These are phyloP conservation scores for Cadophora sp. DNA, from an alignment of 2,329 filamentous ascomycete genomes.

Conservation along the genomic window DNA sequence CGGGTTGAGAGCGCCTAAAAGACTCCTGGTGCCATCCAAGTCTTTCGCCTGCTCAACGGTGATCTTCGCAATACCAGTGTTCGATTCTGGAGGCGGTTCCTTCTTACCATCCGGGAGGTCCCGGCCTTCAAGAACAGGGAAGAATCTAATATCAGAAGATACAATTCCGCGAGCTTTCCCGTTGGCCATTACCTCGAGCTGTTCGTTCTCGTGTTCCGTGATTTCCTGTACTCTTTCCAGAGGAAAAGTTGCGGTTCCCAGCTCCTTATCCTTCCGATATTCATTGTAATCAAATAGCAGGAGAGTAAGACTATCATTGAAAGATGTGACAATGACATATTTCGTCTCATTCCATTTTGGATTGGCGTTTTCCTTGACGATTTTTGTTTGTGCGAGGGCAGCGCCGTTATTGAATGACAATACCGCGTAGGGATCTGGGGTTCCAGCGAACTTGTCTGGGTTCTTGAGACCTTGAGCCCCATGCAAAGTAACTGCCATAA, in stretches of 20 bases:
- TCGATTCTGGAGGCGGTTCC: conserved; percentile 84
- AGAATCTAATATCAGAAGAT: conserved; percentile 87
- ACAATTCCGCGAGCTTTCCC: conserved; percentile 85
- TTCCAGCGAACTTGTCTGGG: conserved; percentile 89
- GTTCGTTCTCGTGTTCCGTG: conserved; percentile 80
- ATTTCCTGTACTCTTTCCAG: conserved; percentile 83
- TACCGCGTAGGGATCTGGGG: conserved; percentile 86
- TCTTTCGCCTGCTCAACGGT: conserved; percentile 97
- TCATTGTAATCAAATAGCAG: conserved; percentile 94
- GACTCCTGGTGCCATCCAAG: conserved; percentile 87
- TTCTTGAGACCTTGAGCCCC: conserved; percentile 94
- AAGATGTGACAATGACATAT: conserved; percentile 91
- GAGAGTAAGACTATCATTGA: conserved; percentile 86
- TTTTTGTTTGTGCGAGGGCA: conserved; percentile 88
- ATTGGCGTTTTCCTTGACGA: conserved; percentile 80
- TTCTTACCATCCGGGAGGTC: conserved; percentile 78
- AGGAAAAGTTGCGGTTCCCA: conserved; percentile 84
- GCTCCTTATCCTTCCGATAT: conserved; percentile 93
- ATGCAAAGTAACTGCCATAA: conserved; percentile 89
- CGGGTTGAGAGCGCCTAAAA: conserved; percentile 89
- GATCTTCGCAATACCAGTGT: conserved; percentile 93
- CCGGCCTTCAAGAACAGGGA: conserved; percentile 82
- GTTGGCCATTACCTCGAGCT: conserved; percentile 82
- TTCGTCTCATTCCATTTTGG: conserved; percentile 97
- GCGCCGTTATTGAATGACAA: conserved; percentile 85